A percentile compares a stretch with the other conserved stretches of the same genome.
These are phyloP conservation scores for Aureobasidium namibiae DNA, from an alignment of 2,329 filamentous ascomycete genomes.

Conservation along the genomic window DNA sequence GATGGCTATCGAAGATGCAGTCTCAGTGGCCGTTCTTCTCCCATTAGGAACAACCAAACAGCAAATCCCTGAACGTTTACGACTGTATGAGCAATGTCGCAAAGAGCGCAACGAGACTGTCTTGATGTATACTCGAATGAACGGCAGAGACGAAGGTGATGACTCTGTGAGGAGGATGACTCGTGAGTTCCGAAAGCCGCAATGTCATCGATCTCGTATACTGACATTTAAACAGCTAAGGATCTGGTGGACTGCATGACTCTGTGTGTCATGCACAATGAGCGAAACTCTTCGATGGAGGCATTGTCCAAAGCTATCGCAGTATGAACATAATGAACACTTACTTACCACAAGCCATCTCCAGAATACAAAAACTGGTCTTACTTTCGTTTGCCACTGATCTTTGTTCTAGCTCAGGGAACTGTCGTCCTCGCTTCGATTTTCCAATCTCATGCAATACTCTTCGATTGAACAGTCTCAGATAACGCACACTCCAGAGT, in stretches of 20 bases:
- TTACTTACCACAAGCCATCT: not conserved
- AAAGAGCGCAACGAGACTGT: not conserved
- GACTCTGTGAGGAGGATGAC: constrained; percentile 2
- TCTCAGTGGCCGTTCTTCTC: constrained; percentile 1
- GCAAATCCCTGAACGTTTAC: constrained; percentile 3
- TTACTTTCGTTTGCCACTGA: not conserved
- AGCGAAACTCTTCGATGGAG: constrained; percentile 3
- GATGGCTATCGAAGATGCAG: constrained; percentile 10
- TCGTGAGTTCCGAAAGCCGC: not conserved
- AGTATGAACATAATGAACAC: not conserved
- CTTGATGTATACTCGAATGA: constrained; percentile 10
- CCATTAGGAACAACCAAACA: not conserved
- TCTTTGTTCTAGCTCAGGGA: not conserved
- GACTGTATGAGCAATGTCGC: constrained; percentile 7
- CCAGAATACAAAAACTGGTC: not conserved
- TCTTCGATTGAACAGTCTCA: not conserved
- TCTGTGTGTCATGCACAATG: constrained; percentile 2
- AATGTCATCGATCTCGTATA: not conserved
- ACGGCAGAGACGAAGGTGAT: constrained; percentile 6
- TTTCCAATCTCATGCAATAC: not conserved
- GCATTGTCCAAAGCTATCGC: constrained; percentile 5
- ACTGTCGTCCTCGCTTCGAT: not conserved
- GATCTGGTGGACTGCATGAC: constrained; percentile 5
- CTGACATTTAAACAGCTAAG: not conserved
- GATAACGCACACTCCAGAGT: not conserved